Evolutionary conservation across 139 green algal genomes (phyloP), one percentile per base, ranked within the genome.

Genomic region (Pycnococcus provasolii): DNA sequence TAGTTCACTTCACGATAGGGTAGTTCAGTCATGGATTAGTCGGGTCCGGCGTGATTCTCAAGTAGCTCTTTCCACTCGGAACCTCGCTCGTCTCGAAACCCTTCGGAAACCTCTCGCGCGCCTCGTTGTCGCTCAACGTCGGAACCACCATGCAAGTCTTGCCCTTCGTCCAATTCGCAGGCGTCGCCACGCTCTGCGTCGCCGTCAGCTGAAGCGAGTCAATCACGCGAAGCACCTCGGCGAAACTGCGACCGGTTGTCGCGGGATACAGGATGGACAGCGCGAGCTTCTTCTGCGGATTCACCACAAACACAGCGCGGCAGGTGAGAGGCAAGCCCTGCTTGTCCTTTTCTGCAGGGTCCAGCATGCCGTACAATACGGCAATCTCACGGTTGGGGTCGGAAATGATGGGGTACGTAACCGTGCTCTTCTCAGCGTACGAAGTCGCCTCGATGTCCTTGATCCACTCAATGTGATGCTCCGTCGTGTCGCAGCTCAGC

Each of bases 221-320:
- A 39, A 90, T 80, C 8, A 84, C 85, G 6, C 85, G 70, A 61
- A 90, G 66, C 64, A 81, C 72, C 81, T 89, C 83, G 6, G 72
- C 44, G 46, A 90, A 91, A 65, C 85, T 90, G 50, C 84, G 80
- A 3, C 84, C 84, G 4, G 84, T 90, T 64, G 77, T 85, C 9
- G 83, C 72, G 9, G 84, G 84, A 54, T 90, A 90, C 64, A 89
- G 73, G 15, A 90, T 79, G 26, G 64, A 76, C 4, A 87, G 72
- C 79, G 86, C 88, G 40, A 90, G 77, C 58, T 71, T 84, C 70
- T 81, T 81, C 70, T 90, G 84, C 7, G 84, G 84, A 0, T 80
- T 76, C 8, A 91, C 69, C 7, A 90, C 62, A 60, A 91, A 90
- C 1, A 89, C 84, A 4, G 77, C 81, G 9, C 84, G 74, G 9